Base-by-base conservation (phyloP, 768 basidiomycete genomes). In the Butyriboletus loyo region DNA sequence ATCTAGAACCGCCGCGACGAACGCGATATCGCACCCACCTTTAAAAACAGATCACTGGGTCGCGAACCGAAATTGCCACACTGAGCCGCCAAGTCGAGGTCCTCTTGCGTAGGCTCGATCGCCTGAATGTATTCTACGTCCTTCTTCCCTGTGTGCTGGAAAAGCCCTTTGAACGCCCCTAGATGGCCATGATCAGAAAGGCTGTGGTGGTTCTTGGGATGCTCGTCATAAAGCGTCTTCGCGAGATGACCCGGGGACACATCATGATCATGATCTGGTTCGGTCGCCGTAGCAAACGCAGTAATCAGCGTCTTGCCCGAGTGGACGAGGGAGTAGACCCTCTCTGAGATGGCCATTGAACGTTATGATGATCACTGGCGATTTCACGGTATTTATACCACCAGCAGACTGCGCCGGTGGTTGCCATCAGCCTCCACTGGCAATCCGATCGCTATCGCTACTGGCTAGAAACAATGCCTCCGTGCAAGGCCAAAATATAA, bases 1-100 rank as follows among this genome's bases (percentile, higher is more conserved):
- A 40, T 31, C 4, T 38, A 49, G 46, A 22, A 41, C 19, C 7
- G 15, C 37, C 24, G 21, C n/a, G 36, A 46, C 10, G 19, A n/a
- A 39, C n/a, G 10, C 42, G 24, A 46, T 56, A 39, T 13, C 45
- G 17, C 9, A 46, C 75, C 37, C 49, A 80, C 84, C 72, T 80
- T 80, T 44, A 87, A 70, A 61, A 86, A 87, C 27, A 86, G 64
- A 45, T 84, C 78, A 46, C 77, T 79, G 10, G 83, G 83, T 32
- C 77, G 71, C 39, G 68, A 63, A 7, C 80, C 77, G 54, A 85
- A 85, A 44, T 75, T 66, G 10, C 80, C 83, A 42, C 84, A 77
- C 53, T 73, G 64, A 24, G 67, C 76, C 4, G 77, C 78, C 36
- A 65, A 57, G 52, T 81, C 73, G 30, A 83, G 64, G 56, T 81